Evolutionary conservation across 192 early-diverging fungal genomes (phyloP).

Genomic region (Dissophora globulifera): DNA sequence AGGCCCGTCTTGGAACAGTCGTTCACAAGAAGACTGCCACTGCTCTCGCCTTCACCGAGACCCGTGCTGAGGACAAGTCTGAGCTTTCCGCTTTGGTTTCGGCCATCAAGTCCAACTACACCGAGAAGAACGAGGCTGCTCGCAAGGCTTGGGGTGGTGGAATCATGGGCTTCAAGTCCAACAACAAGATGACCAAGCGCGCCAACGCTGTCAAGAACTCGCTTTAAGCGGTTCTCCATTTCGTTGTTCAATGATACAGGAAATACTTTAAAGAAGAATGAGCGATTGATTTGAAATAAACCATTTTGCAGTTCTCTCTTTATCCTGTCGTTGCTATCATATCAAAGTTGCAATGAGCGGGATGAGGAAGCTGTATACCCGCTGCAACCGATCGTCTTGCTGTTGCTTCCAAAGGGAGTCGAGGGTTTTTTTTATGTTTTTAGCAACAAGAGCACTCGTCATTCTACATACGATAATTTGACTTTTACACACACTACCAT

Average conservation of each 20-base stretch:
- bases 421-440: too few species aligned
- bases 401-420: too few species aligned
- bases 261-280: constrained; percentile 8
- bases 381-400: too few species aligned
- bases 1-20: constrained; percentile 97
- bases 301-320: constrained; percentile 23
- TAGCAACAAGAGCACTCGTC: too few species aligned
- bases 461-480: too few species aligned
- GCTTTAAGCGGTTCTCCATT: constrained; percentile 25
- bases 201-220: constrained; percentile 66
- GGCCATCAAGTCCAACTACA: constrained; percentile 95
- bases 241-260: not conserved
- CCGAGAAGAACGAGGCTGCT: constrained; percentile 92
- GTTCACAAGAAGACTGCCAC: constrained; percentile 99
- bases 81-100: constrained; percentile 87
- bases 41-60: constrained; percentile 93
- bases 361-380: too few species aligned
- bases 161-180: constrained; percentile 94
- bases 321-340: not conserved
- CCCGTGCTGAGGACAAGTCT: constrained; percentile 95
- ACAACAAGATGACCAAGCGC: constrained; percentile 83
- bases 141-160: constrained; percentile 98
- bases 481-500: too few species aligned
- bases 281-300: constrained; percentile 27
- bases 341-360: too few species aligned